Base-by-base conservation (phyloP, 441 rosid species). In the Erodium texanum region DNA sequence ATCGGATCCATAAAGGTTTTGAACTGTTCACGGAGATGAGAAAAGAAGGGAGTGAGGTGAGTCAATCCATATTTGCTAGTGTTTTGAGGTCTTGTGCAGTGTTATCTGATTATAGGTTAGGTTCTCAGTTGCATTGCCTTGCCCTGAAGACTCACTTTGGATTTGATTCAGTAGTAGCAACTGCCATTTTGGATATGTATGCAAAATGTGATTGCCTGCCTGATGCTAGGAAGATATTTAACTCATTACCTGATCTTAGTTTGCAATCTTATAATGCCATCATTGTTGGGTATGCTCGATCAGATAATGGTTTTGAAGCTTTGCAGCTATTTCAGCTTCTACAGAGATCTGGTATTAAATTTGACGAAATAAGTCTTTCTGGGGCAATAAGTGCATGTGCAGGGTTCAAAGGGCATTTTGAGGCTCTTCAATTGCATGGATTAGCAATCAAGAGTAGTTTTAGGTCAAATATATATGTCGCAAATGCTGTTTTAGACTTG, bases 171-270 rank as follows among this genome's bases (percentile, higher is more conserved):
- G 78, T 89, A n/a, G 97, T 89, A 75, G 94, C 90, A 63, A 93
- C 97, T 24, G 91, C 98, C 15, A 86, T 83, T 9, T 66, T 93
- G 78, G 97, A 93, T 80, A 90, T 93, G 98, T 93, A 93, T 66
- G 87, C 96, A 16, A 93, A 89, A 82, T 87, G 95, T 70, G 86
- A 82, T 29, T 74, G 77, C 62, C 79, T 89, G 78, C 66, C 18
- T 56, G 88, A 84, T 77, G 94, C 98, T 80, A 83, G 78, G 70
- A 84, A 78, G 80, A 54, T 86, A 58, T 89, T 90, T 81, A 80
- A 79, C 75, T 74, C 71, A 16, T 78, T 92, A 69, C 88, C 83
- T 15, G 75, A 68, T 66, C 89, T n/a, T 73, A 82, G 77, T 67
- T 71, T 89, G 80, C 97, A 89, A 71, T 89, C 95, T 63, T 84